A percentile compares a stretch with the other conserved stretches of the same genome.
These are phyloP conservation scores for Phragmites australis DNA, from an alignment of 176 grass and related monocot species.

Conservation along the genomic window DNA sequence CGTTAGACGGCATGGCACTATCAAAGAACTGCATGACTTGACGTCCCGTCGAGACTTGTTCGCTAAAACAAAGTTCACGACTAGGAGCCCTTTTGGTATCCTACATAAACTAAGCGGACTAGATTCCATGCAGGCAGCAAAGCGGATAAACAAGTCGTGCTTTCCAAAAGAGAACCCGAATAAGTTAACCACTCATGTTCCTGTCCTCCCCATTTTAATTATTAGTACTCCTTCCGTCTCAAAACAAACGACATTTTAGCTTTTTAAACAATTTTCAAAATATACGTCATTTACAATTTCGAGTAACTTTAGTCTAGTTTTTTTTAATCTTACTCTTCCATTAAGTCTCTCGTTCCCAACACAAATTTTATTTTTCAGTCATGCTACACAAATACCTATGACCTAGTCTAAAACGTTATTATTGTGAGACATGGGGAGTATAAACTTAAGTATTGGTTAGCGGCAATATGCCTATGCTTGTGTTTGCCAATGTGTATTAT, in stretches of 20 bases:
- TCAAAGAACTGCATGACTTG: neutral
- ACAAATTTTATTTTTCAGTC: no score
- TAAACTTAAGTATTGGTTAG: no score
- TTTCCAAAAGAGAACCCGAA: neutral
- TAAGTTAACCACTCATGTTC: neutral
- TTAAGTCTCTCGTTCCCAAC: no score
- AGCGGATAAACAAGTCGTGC: neutral
- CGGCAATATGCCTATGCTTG: neutral
- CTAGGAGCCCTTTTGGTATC: constrained; percentile 11
- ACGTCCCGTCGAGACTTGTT: neutral
- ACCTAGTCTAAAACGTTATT: no score
- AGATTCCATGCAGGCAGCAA: constrained; percentile 4
- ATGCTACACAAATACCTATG: no score
- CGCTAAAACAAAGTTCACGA: neutral
- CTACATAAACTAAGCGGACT: constrained; percentile 16
- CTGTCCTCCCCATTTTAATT: neutral
- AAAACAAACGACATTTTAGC: no score
- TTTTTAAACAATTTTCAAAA: no score
- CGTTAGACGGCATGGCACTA: neutral
- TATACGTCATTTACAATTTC: no score
- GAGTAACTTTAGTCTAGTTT: no score
- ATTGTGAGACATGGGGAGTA: no score
- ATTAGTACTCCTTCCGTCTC: no score
- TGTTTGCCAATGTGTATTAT: neutral
- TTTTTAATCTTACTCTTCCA: no score